Evolutionary conservation across 257 asterid genomes (phyloP).

Genomic region (Thymus mandschuricus): DNA sequence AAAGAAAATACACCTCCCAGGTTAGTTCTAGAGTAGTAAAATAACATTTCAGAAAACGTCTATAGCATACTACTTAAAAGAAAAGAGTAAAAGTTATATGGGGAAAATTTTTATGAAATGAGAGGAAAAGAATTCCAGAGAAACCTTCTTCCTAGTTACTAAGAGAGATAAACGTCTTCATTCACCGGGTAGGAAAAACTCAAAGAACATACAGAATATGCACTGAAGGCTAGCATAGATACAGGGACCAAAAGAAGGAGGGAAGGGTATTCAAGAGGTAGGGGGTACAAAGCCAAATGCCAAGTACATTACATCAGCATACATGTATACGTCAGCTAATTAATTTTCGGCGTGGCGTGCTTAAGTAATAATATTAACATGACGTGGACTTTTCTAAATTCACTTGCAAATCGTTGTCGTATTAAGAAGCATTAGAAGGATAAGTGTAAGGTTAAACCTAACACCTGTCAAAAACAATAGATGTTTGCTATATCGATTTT

Average conservation of each 20-base stretch:
- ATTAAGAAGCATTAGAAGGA: neutral
- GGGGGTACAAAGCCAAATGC: neutral
- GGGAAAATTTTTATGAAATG: neutral
- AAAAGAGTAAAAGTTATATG: neutral
- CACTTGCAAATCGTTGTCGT: neutral
- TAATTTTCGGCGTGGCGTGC: neutral
- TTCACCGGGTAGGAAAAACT: neutral
- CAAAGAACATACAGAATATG: neutral
- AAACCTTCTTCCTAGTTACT: neutral
- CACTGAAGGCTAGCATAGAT: neutral
- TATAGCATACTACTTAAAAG: neutral
- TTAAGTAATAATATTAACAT: neutral
- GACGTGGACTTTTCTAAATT: neutral
- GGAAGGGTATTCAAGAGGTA: neutral
- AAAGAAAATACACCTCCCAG: conserved; percentile 1
- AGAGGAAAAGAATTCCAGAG: neutral
- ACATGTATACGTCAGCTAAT: neutral
- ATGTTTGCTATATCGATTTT: neutral
- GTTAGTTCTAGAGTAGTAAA: neutral
- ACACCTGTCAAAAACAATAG: neutral
- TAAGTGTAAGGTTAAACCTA: neutral
- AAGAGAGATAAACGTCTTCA: neutral
- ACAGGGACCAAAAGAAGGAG: neutral
- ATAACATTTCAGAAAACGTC: neutral
- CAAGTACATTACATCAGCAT: neutral